Conservation (phyloP, 1,139 yeast genomes). For the Taiozyma sp. region DNA sequence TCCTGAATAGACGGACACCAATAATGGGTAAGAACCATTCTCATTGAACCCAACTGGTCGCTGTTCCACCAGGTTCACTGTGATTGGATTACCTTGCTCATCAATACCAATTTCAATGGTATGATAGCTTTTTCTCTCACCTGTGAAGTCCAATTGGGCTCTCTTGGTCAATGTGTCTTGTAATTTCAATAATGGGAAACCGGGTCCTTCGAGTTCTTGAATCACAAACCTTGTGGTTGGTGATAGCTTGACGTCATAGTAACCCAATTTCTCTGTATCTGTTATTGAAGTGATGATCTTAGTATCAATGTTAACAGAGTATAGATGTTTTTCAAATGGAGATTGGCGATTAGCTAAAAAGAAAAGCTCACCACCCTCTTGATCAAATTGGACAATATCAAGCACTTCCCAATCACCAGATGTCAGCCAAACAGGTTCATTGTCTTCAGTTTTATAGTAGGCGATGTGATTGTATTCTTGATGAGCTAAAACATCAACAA, state of each 20-base stretch:
- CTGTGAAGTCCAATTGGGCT: slow-evolving; percentile 30
- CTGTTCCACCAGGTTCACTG: slow-evolving; percentile 60
- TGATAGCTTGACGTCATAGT: slow-evolving; percentile 55
- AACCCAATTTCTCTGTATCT: slow-evolving; percentile 47
- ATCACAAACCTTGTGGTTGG: slow-evolving; percentile 50
- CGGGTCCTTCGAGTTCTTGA: slow-evolving; percentile 65
- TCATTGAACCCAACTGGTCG: slow-evolving; percentile 62
- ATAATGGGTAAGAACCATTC: slow-evolving; percentile 53
- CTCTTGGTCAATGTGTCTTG: slow-evolving; percentile 7
- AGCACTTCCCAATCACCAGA: slow-evolving; percentile 67
- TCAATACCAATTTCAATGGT: slow-evolving; percentile 38
- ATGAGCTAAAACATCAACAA: slow-evolving; percentile 70
- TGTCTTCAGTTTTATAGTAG: slow-evolving; percentile 45
- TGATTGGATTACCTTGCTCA: slow-evolving; percentile 26
- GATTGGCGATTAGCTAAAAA: slow-evolving; percentile 57
- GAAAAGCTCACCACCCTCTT: slow-evolving; percentile 48
- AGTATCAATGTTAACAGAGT: slow-evolving; percentile 34
- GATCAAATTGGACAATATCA: slow-evolving; percentile 52
- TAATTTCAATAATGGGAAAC: slow-evolving; percentile 53
- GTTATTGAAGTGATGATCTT: slow-evolving; percentile 39
- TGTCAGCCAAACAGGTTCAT: slow-evolving; percentile 48
- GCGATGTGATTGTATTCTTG: slow-evolving; percentile 67
- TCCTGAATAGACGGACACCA: slow-evolving; percentile 81
- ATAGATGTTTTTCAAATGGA: slow-evolving; percentile 54
- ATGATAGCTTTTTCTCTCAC: slow-evolving; percentile 48